Base-by-base conservation (phyloP, 768 basidiomycete species). In the Boletus reticuloceps region DNA sequence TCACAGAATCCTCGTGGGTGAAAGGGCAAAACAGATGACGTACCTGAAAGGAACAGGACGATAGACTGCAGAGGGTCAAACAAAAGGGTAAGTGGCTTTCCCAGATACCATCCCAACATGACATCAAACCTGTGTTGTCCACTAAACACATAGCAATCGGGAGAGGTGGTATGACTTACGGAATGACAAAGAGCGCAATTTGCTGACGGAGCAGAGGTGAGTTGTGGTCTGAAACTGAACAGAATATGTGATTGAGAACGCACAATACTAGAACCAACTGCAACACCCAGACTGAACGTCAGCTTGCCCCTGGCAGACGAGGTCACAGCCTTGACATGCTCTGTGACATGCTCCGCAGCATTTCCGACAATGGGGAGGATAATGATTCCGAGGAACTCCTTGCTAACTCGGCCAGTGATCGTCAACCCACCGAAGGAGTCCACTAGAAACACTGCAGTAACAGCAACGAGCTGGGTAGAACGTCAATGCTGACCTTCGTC, bases 361-460 rank as follows among this genome's bases (percentile, higher is more conserved):
- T 93, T 94, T 19, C 91, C 91, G 14, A 94, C 94, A 37, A 97
- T 93, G 8, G 96, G 96, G 11, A 98, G 79, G 14, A 98, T 75
- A 60, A 89, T 88, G 39, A 97, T 71, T 13, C 91, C 94, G 56
- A 97, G 86, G 66, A 94, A 98, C 67, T 89, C 90, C 57, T 83
- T 81, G 55, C 75, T 82, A 51, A 98, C 86, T 6, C 20, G 16
- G 25, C 84, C 83, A 0, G 64, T 63, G 0, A 61, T 63, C 0
- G 89, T 88, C 37, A 98, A 65, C 14, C 91, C 91, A 58, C 81
- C 74, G 60, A 97, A 94, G 5, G 91, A 91, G 62, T 82, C 83
- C 5, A 98, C 91, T 6, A 98, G 79, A 50, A 77, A 79, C 44
- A 85, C 84, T 1, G 83, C 83, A 8, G 80, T 84, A 4, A 83